Conservation (phyloP, 768 basidiomycete genomes). For the Psilocybe cyanescens region DNA sequence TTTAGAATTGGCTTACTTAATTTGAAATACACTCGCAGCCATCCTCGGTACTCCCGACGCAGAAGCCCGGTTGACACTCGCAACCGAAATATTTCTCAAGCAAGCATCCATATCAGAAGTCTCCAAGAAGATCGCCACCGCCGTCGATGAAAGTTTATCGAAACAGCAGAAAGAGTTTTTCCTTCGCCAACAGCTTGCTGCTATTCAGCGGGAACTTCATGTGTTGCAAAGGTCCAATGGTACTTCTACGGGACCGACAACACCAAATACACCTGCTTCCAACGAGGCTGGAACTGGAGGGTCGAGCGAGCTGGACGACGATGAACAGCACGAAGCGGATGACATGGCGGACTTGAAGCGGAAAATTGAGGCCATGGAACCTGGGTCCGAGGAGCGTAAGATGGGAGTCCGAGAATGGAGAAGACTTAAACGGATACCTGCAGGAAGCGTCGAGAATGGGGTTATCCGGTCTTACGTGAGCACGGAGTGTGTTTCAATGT, state of each 20-base stretch:
- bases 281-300: constrained; percentile 22
- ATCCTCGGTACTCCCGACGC: constrained; percentile 64
- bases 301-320: constrained; percentile 45
- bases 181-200: constrained; percentile 80
- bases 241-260: constrained; percentile 4
- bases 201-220: constrained; percentile 77
- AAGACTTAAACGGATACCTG: constrained; percentile 84
- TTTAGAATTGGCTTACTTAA: constrained; percentile 6
- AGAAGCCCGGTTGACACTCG: constrained; percentile 65
- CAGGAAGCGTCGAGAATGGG: constrained; percentile 88
- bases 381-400: constrained; percentile 79
- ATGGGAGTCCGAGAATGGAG: constrained; percentile 85
- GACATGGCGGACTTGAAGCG: constrained; percentile 74
- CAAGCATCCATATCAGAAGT: constrained; percentile 81
- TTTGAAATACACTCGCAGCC: constrained; percentile 38
- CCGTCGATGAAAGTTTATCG: constrained; percentile 83
- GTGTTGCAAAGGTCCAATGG: constrained; percentile 45
- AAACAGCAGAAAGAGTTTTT: constrained; percentile 90
- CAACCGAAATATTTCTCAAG: constrained; percentile 74
- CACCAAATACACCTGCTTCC: constrained; percentile 16
- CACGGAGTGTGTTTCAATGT: constrained; percentile 22
- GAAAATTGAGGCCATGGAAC: constrained; percentile 75
- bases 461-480: constrained; percentile 84
- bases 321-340: constrained; percentile 81
- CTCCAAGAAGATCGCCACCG: constrained; percentile 76